Percentiles rank a stretch among this genome's conserved stretches.
Evolutionary conservation across 805 yeast genomes (phyloP).

Genomic region (Yarrowia porcina): DNA sequence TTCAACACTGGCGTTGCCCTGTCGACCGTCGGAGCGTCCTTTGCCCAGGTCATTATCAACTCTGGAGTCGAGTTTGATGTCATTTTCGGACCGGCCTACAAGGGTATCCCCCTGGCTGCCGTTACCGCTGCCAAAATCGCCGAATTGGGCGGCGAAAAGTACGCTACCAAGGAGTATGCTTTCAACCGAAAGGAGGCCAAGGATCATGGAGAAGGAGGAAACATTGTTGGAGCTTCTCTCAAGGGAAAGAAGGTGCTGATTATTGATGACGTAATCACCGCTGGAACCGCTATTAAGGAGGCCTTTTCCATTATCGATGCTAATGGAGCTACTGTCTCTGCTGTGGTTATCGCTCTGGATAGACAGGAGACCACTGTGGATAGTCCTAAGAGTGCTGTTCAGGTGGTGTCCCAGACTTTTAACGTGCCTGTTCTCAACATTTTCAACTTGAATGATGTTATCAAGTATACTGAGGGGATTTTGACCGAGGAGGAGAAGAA

Average conservation of each 20-base stretch:
- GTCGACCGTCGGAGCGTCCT: conserved; percentile 79
- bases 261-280: conserved; percentile 97
- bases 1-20: conserved; percentile 78
- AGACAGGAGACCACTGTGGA: conserved; percentile 83
- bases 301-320: conserved; percentile 74
- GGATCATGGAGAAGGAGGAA: conserved; percentile 98
- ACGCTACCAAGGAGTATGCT: conserved; percentile 73
- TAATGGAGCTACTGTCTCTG: conserved; percentile 73
- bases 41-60: conserved; percentile 81
- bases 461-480: conserved; percentile 49
- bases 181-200: conserved; percentile 95
- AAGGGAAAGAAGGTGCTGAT: conserved; percentile 71
- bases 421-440: conserved; percentile 82
- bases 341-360: conserved; percentile 86
- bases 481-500: conserved; percentile 33
- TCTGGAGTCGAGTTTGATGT: conserved; percentile 84
- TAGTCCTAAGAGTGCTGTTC: conserved; percentile 73
- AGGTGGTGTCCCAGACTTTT: conserved; percentile 66
- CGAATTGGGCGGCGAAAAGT: conserved; percentile 72
- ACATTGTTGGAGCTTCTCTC: conserved; percentile 79
- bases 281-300: conserved; percentile 96
- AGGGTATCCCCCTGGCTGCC: conserved; percentile 95
- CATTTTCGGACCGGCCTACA: conserved; percentile 95
- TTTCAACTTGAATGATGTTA: conserved; percentile 71
- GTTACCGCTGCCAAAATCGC: conserved; percentile 88